A percentile compares a stretch with the other conserved stretches of the same genome.
phyloP scores from a whole-genome alignment of 2,329 filamentous ascomycete species.

The Thelonectria blattea region DNA sequence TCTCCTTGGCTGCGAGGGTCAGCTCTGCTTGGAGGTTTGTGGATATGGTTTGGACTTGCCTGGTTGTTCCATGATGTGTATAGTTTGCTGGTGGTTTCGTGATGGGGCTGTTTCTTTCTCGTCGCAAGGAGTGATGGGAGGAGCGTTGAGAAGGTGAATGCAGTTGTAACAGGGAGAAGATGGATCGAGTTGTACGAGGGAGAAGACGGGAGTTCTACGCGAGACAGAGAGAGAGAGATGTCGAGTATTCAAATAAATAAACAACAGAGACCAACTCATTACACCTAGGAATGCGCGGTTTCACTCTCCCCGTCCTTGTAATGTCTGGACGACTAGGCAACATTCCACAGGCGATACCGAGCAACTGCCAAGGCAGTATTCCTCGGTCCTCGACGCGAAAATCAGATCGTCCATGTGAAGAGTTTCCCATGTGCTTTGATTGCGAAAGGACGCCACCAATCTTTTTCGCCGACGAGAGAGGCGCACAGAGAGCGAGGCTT shows the following conservation, averaged over 20 bases:
- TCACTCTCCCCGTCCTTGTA: neutral
- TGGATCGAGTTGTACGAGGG: neutral
- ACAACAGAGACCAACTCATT: neutral
- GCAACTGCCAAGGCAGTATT: neutral
- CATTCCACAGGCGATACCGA: neutral
- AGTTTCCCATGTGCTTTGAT: neutral
- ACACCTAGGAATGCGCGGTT: constrained; percentile 9
- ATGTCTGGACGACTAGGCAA: neutral
- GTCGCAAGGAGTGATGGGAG: neutral
- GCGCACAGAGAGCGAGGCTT: neutral
- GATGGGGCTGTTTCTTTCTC: neutral
- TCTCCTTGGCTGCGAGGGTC: constrained; percentile 58
- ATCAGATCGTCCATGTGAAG: neutral
- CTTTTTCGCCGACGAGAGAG: neutral
- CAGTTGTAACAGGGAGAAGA: neutral
- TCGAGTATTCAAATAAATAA: neutral
- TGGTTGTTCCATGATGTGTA: constrained; percentile 46
- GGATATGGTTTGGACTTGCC: constrained; percentile 37
- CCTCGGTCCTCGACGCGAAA: neutral
- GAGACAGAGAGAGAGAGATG: neutral
- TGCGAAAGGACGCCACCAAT: neutral
- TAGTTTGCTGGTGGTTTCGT: neutral
- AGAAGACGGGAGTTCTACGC: neutral
- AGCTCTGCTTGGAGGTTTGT: neutral
- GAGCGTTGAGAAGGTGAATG: neutral